Base-by-base conservation (phyloP, 2,329 filamentous ascomycete genomes). In the Septoria petroselini region DNA sequence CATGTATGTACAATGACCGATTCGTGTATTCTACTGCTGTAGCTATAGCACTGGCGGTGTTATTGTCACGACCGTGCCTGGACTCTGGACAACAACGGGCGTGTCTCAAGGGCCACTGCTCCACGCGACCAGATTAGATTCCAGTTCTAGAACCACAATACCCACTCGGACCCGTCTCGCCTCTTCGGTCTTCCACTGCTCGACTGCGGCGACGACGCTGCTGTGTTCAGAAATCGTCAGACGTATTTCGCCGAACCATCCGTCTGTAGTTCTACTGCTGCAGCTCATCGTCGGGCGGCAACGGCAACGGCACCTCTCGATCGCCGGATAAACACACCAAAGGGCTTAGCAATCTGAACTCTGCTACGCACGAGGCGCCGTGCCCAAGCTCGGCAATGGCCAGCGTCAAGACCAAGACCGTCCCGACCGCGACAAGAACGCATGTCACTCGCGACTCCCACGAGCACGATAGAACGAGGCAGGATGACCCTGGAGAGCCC, bases 371-470 rank as follows among this genome's bases (percentile, higher is more conserved):
- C 23, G 23, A 27, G 23, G 23, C 23, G 23, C 23, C 5, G 23
- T 27, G 9, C 15, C 34, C 42, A 46, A 46, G 42, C 25, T 46
- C 42, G 34, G 42, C 21, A 39, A 46, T 46, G 42, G 48, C 29
- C 29, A 27, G 21, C 34, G 41, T 39, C 18, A 41, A 35, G 14
- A 45, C 46, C 48, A 41, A 51, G 31, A 44, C 27, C 31, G 30
- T 46, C 31, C 48, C 34, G 48, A 23, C 39, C 12, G 29, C 34
- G 33, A 29, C 42, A 14, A 18, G 14, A 17, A 35, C 42, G 15
- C 38, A n/a, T 39, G 33, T 34, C 25, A 37, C 25, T 21, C 33
- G 19, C 29, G 30, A 38, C n/a, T 27, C 23, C 42, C 30, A 21
- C 33, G 29, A 42, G 25, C 34, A 33, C 33, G 35, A 52, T 18